Percentiles rank a stretch among this genome's conserved stretches.
Evolutionary conservation across 2,329 filamentous ascomycete species (phyloP).

Genomic region (Fusarium oligoseptatum): DNA sequence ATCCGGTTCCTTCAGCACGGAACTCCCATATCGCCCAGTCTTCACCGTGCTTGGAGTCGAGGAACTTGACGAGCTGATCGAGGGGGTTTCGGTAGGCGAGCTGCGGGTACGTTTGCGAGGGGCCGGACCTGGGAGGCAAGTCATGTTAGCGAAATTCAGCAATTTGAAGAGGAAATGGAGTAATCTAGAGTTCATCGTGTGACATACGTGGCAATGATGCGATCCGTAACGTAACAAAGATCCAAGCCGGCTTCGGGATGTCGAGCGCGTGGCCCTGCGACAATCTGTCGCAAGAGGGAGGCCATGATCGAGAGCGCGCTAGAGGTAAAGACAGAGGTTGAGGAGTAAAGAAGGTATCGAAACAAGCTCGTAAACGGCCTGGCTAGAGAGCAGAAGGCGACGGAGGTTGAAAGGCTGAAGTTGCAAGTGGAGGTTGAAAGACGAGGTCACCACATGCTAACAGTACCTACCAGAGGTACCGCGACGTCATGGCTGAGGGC

Average conservation of each 20-base stretch:
- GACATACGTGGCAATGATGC: constrained; percentile 74
- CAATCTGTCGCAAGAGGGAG: constrained; percentile 88
- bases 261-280: constrained; percentile 85
- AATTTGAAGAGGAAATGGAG: neutral
- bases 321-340: neutral
- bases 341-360: neutral
- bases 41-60: constrained; percentile 84
- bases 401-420: constrained; percentile 16
- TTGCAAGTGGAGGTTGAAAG: neutral
- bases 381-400: neutral
- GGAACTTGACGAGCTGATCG: constrained; percentile 86
- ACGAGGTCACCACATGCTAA: neutral
- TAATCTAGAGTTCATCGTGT: neutral
- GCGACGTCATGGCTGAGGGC: constrained; percentile 43
- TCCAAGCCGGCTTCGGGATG: constrained; percentile 92
- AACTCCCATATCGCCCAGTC: constrained; percentile 99
- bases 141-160: constrained; percentile 20
- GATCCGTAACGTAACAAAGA: constrained; percentile 93
- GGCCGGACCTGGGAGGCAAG: constrained; percentile 79
- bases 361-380: neutral
- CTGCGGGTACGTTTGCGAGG: constrained; percentile 89
- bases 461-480: constrained; percentile 9
- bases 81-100: constrained; percentile 95
- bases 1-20: constrained; percentile 94
- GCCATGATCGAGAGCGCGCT: constrained; percentile 62